Evolutionary conservation across 2,329 filamentous ascomycete species (phyloP), one percentile per base, ranked within the genome.

Genomic region (Fusarium globosum): DNA sequence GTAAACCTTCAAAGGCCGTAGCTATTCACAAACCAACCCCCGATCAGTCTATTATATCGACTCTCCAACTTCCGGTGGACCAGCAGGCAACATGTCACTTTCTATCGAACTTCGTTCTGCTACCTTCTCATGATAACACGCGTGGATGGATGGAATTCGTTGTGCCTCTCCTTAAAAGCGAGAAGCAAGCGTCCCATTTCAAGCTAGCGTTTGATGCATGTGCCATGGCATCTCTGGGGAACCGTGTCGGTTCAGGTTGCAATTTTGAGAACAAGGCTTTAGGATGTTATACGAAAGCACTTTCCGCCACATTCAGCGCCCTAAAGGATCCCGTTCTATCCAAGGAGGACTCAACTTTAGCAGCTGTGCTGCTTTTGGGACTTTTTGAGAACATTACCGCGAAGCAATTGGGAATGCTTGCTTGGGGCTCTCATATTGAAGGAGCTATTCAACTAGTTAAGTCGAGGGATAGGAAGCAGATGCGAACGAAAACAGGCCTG

Each of bases 401-500:
- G 18, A 87, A 86, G 65, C 85, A 88, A 59, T 80, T 88, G 56
- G 87, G 86, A 39, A 86, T 87, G 77, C 81, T 87, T 62, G 88
- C 89, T 4, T 92, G 90, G 90, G 88, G 88, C 8, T 89, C 89
- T 15, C 90, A 92, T 74, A 86, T 89, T n/a, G 88, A 91, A 68
- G 90, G 89, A 7, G 90, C 90, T n/a, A 86, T 91, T 38, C 87
- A 89, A 72, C 82, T 91, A 4, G 88, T 90, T 60, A 89, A 88
- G 77, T 85, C 86, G 15, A 85, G 90, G 51, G 88, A 89, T 9
- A 86, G 85, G 73, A 86, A 87, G 70, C 88, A 90, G 74, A 77
- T 90, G 15, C 82, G 82, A 46, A 89, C 87, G 20, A 86, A 85
- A 77, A 81, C 84, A 6, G 90, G 89, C 1, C 78, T 87, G 38